These are phyloP conservation scores for Hypoxylon sp. DNA, from an alignment of 2,329 filamentous ascomycete species.

Conservation along the genomic window DNA sequence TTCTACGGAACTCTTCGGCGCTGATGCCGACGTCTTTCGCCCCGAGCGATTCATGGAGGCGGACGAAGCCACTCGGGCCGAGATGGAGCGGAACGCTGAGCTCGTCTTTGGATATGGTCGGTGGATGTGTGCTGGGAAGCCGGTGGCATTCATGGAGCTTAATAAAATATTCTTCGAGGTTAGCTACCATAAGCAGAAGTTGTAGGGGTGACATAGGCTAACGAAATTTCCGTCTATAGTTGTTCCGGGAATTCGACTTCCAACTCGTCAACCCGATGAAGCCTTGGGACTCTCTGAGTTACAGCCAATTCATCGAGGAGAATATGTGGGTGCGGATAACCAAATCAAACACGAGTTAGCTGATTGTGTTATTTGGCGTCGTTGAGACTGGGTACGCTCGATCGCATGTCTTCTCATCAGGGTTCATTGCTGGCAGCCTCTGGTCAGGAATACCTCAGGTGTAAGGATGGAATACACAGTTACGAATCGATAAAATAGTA, in stretches of 20 bases:
- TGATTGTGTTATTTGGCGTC: not conserved
- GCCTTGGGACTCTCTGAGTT: constrained; percentile 47
- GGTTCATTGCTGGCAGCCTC: not conserved
- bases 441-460: not conserved
- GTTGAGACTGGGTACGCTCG: not conserved
- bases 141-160: constrained; percentile 61
- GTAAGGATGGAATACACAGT: too few relatives aligned
- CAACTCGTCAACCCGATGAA: constrained; percentile 51
- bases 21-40: constrained; percentile 59
- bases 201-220: not conserved
- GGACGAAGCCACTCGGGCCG: constrained; percentile 50
- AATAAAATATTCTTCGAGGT: constrained; percentile 62
- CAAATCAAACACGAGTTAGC: constrained; percentile 26
- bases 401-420: constrained; percentile 8
- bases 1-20: constrained; percentile 54
- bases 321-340: constrained; percentile 53
- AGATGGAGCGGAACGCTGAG: constrained; percentile 57
- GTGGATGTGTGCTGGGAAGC: constrained; percentile 60
- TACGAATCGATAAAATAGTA: too few relatives aligned
- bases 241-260: constrained; percentile 53
- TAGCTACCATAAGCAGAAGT: constrained; percentile 20
- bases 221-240: constrained; percentile 9
- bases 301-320: constrained; percentile 51
- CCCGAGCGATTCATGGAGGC: constrained; percentile 63
- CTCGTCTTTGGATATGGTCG: constrained; percentile 60